phyloP scores from a whole-genome alignment of 164 flowering plant genomes.

The Kalanchoe fedtschenkoi region DNA sequence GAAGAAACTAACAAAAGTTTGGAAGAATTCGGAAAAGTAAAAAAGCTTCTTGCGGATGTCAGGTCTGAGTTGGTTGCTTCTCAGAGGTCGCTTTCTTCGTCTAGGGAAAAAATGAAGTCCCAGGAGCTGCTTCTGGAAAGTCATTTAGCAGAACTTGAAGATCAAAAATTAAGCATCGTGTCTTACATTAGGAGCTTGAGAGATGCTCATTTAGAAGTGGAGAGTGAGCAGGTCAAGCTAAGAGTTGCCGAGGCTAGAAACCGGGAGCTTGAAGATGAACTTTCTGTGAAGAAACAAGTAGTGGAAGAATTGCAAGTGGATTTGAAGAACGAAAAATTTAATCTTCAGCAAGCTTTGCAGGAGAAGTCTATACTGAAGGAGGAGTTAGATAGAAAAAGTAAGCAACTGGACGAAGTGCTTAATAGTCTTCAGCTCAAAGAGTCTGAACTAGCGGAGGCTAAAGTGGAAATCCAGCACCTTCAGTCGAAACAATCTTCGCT shows the following conservation, averaged over 20 bases:
- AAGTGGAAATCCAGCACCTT: constrained; percentile 69
- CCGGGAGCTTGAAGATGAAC: constrained; percentile 51
- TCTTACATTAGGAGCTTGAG: constrained; percentile 42
- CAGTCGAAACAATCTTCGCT: constrained; percentile 46
- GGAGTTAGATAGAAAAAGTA: constrained; percentile 36
- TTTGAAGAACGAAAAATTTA: constrained; percentile 41
- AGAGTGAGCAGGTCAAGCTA: constrained; percentile 51
- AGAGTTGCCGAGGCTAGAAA: constrained; percentile 59
- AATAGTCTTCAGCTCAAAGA: constrained; percentile 50
- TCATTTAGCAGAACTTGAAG: constrained; percentile 56
- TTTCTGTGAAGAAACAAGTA: constrained; percentile 43
- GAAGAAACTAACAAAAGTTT: constrained; percentile 32
- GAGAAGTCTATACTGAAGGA: constrained; percentile 35
- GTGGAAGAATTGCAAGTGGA: constrained; percentile 35
- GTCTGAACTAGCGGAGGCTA: constrained; percentile 58
- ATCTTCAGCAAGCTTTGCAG: constrained; percentile 32
- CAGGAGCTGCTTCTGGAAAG: constrained; percentile 47
- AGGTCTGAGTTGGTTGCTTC: constrained; percentile 64
- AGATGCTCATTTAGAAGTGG: constrained; percentile 59
- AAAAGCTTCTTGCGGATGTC: constrained; percentile 57
- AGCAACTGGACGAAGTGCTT: constrained; percentile 32
- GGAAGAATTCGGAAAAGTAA: constrained; percentile 53
- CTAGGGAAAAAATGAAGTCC: constrained; percentile 46
- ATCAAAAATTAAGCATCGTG: constrained; percentile 31
- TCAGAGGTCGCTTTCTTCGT: constrained; percentile 56